Base-by-base conservation (phyloP, 768 basidiomycete species). In the Amanita exitialis region DNA sequence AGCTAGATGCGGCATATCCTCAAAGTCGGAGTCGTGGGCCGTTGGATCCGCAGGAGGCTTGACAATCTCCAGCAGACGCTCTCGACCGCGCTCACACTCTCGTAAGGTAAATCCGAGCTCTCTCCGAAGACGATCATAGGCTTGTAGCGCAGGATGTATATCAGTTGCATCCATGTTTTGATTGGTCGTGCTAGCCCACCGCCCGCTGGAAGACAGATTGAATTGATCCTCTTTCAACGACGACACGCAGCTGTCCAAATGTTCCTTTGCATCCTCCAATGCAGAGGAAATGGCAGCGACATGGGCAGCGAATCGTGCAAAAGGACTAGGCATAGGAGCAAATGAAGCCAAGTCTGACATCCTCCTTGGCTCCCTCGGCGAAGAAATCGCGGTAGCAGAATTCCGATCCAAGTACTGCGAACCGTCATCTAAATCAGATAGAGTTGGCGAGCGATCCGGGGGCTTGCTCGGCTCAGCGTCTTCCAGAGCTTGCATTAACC, bases 81-180 rank as follows among this genome's bases (percentile, higher is more conserved):
- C 82, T 15, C 84, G 70, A 0, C 89, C 89, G 6, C 89, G 77
- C 64, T 91, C 89, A 60, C 87, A 91, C 58, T 91, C 90, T 6
- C 88, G 69, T 27, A 91, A 66, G 1, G 87, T 89, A 20, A 84
- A 64, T 6, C 89, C 90, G 6, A 92, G 74, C 58, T 90, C 86
- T 4, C 80, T 75, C 9, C 89, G 75, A 13, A 91, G 70, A 0
- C 82, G 70, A 51, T 90, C 90, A 61, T 89, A 91, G 5, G 85
- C 81, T 46, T 75, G 76, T 27, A 91, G 56, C 1, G 84, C 80
- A 1, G 74, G 73, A 48, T 73, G 68, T 15, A 73, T 71, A 6
- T 67, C 59, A 27, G 48, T 54, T 44, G 25, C 6, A 39, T 34
- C 28, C 9, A 8, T 21, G 13, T 12, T 13, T 21, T n/a, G 27